These are phyloP conservation scores for Globisporangium perplexum DNA, from an alignment of 352 stramenopile species.

Conservation along the genomic window DNA sequence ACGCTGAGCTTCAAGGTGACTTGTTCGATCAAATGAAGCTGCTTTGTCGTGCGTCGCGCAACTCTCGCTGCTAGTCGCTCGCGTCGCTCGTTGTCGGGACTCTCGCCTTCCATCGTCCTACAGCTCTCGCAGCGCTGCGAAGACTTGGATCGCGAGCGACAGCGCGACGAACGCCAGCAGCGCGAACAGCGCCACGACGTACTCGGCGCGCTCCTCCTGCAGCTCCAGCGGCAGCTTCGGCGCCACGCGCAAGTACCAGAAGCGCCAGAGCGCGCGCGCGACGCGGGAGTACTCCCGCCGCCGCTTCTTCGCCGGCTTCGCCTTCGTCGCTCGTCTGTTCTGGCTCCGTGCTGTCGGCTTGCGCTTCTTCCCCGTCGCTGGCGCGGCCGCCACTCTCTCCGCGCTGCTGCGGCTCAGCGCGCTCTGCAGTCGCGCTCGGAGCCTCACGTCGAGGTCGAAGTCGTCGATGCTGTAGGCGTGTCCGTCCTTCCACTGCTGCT, in stretches of 20 bases:
- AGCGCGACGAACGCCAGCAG: constrained; percentile 7
- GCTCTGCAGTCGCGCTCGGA: neutral
- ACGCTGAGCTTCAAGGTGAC: too few relatives aligned
- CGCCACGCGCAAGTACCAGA: constrained; percentile 7
- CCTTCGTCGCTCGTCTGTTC: neutral
- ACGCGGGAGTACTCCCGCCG: neutral
- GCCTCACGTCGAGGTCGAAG: constrained; percentile 4
- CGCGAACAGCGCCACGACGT: constrained; percentile 4
- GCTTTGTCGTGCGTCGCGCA: too few relatives aligned
- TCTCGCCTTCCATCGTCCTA: too few relatives aligned
- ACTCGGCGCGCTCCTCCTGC: constrained; percentile 8
- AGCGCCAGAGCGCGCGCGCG: constrained; percentile 5
- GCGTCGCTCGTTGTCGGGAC: too few relatives aligned
- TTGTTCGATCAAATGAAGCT: too few relatives aligned
- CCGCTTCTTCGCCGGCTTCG: neutral
- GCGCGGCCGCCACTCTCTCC: too few relatives aligned
- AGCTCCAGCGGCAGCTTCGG: constrained; percentile 7
- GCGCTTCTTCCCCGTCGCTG: neutral
- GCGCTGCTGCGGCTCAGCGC: neutral
- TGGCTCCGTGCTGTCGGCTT: neutral
- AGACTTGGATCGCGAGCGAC: constrained; percentile 7
- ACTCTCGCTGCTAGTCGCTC: too few relatives aligned
- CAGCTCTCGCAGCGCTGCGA: constrained; percentile 4
- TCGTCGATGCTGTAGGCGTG: constrained; percentile 11
- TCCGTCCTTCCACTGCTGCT: constrained; percentile 9